Base-by-base conservation (phyloP, 2,329 filamentous ascomycete species). In the Scolecobasidium constrictum region DNA sequence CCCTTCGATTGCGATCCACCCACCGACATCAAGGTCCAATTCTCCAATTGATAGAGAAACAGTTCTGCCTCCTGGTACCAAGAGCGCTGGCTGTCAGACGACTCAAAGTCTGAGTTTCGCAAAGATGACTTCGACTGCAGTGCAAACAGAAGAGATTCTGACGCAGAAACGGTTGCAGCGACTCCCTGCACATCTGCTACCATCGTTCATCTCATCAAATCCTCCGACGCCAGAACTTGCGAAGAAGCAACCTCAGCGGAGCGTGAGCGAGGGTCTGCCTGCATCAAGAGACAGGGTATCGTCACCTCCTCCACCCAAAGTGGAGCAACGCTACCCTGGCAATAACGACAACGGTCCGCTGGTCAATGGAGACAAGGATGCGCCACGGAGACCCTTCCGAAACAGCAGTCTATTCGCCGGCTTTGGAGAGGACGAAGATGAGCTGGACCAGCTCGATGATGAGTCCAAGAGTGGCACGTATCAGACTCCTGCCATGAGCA, bases 131-230 rank as follows among this genome's bases (percentile, higher is more conserved):
- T 80, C 72, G 44, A 69, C 63, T 36, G 77, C 74, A 2, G 72
- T 88, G 45, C 92, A 98, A 66, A 98, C 92, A 0, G 88, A 96
- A 52, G 84, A 86, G 46, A 95, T 96, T 45, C 77, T 85, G 43
- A 76, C 93, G 4, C 88, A 94, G 56, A 77, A 78, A 63, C 77
- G 87, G 47, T 66, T 86, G 35, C 31, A 33, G n/a, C 80, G 78
- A 50, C 69, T 94, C 19, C 86, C 86, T 12, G 67, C 77, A 2
- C 83, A 92, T 55, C 71, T 94, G 23, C 78, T 87, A 44, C 86
- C 87, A 1, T 90, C 85, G 1, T 71, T 80, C 15, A 83, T 94
- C 47, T 65, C 65, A n/a, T 73, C 72, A 41, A 62, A 69, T 44
- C 67, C 69, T 26, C 58, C 61, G 7, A 64, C 64, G 22, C 60